Evolutionary conservation across 2,329 filamentous ascomycete genomes (phyloP).

Genomic region (Xylariales sp.): DNA sequence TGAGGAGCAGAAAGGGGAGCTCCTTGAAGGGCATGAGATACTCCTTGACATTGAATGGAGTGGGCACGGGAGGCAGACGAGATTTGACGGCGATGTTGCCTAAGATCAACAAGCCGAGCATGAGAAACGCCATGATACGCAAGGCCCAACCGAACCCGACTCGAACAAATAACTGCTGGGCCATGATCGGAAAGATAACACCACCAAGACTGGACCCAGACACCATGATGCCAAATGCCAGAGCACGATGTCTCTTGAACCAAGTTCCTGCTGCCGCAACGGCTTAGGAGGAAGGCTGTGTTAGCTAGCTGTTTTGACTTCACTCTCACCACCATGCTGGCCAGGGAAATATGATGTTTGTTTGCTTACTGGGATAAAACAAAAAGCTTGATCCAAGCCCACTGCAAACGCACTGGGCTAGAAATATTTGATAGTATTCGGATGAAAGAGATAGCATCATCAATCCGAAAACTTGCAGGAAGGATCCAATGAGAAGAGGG

Average conservation of each 20-base stretch:
- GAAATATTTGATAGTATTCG: constrained; percentile 35
- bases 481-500: constrained; percentile 48
- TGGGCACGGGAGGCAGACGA: constrained; percentile 26
- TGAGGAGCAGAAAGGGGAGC: constrained; percentile 35
- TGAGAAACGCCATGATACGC: constrained; percentile 29
- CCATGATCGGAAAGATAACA: constrained; percentile 53
- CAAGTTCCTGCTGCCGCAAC: constrained; percentile 34
- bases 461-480: constrained; percentile 57
- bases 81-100: constrained; percentile 26
- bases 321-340: no score
- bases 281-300: no score
- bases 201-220: constrained; percentile 47
- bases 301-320: no score
- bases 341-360: no score
- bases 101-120: constrained; percentile 26
- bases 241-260: constrained; percentile 41
- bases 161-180: constrained; percentile 44
- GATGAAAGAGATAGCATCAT: constrained; percentile 54
- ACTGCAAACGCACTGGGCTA: constrained; percentile 30
- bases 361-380: constrained; percentile 29
- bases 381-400: constrained; percentile 37
- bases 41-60: constrained; percentile 39
- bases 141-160: constrained; percentile 36
- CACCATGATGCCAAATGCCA: constrained; percentile 43
- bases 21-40: constrained; percentile 44